Evolutionary conservation across 495 filamentous ascomycete genomes (phyloP).

Genomic region (Aspergillus hancockii): DNA sequence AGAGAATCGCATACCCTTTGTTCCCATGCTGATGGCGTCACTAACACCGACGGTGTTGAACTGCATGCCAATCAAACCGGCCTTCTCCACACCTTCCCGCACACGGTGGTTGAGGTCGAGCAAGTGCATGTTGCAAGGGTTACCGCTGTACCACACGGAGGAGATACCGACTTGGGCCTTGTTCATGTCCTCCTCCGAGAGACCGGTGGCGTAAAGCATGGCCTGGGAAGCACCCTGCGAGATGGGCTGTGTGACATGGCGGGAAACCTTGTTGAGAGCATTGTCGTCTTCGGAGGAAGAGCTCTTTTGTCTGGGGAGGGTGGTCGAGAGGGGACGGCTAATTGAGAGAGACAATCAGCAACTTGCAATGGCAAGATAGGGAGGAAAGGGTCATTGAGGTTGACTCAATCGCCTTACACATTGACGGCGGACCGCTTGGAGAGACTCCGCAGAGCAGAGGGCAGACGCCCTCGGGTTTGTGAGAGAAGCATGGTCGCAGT

Average conservation of each 20-base stretch:
- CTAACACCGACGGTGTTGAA: slow-evolving; percentile 99
- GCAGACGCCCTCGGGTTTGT: slow-evolving; percentile 43
- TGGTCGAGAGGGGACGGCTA: slow-evolving; percentile 52
- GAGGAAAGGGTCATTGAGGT: not conserved
- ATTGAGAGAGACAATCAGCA: slow-evolving; percentile 16
- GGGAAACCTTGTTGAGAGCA: slow-evolving; percentile 77
- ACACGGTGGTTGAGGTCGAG: slow-evolving; percentile 82
- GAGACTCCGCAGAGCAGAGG: slow-evolving; percentile 44
- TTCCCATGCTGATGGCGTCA: slow-evolving; percentile 59
- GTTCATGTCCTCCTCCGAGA: slow-evolving; percentile 79
- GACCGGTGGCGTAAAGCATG: slow-evolving; percentile 95
- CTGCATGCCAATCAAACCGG: slow-evolving; percentile 80
- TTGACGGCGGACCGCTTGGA: slow-evolving; percentile 27
- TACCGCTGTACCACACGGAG: slow-evolving; percentile 84
- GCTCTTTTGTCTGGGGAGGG: slow-evolving; percentile 45
- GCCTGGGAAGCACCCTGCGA: slow-evolving; percentile 97
- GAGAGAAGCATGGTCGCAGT: slow-evolving; percentile 40
- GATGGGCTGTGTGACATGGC: slow-evolving; percentile 87
- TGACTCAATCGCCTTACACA: slow-evolving; percentile 11
- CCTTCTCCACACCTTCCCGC: slow-evolving; percentile 78
- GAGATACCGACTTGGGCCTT: slow-evolving; percentile 97
- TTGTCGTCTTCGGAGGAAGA: slow-evolving; percentile 31
- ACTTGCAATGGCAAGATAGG: not conserved
- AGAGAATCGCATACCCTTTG: slow-evolving; percentile 85
- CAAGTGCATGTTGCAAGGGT: slow-evolving; percentile 99